Conservation (phyloP, 2,329 filamentous ascomycete species). For the Trichoderma koningii region DNA sequence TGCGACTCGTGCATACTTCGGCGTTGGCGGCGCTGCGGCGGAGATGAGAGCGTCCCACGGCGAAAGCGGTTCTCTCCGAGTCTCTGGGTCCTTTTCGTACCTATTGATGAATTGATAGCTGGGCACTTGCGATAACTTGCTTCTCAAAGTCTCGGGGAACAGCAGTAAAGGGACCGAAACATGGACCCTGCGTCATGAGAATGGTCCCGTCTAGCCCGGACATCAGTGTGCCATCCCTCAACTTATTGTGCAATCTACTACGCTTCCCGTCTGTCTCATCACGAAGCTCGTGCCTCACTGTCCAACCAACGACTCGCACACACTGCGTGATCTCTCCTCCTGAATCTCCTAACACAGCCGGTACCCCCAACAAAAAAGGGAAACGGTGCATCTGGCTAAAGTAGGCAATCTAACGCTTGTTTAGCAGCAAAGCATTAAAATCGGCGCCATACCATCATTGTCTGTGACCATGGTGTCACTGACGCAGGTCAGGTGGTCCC, state of each 20-base stretch:
- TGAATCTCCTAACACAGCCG: neutral
- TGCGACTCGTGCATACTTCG: conserved; percentile 18
- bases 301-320: neutral
- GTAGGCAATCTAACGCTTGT: neutral
- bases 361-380: conserved; percentile 12
- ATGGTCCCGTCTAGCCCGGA: neutral
- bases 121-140: neutral
- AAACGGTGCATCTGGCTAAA: neutral
- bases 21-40: conserved; percentile 20
- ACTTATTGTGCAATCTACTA: conserved; percentile 6
- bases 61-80: conserved; percentile 16
- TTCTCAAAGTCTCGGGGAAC: neutral
- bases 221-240: conserved; percentile 3
- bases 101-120: no score
- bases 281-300: neutral
- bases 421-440: neutral
- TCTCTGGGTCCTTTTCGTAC: neutral
- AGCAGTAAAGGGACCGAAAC: neutral
- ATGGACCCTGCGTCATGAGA: conserved; percentile 16
- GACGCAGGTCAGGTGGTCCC: conserved; percentile 25
- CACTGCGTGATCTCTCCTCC: neutral
- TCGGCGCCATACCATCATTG: conserved; percentile 7
- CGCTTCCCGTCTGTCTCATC: conserved; percentile 12
- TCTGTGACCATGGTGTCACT: conserved; percentile 27
- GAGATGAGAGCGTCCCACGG: conserved; percentile 5